A percentile compares a stretch with the other conserved stretches of the same genome.
phyloP scores from a whole-genome alignment of 78 protist genomes.

The Dictyostelium purpureum region DNA sequence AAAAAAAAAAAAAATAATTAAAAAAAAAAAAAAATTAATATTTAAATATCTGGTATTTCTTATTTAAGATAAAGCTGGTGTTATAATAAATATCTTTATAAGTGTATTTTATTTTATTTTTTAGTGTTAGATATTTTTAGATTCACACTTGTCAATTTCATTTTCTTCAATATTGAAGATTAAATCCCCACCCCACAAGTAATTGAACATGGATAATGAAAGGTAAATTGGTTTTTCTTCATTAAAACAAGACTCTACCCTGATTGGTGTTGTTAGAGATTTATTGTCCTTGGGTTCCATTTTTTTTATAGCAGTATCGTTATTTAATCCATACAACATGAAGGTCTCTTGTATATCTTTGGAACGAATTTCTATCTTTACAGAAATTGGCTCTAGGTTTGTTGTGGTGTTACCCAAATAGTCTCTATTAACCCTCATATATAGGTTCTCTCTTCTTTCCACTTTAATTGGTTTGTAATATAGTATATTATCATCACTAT shows the following conservation, averaged over 20 bases:
- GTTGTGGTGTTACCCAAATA: neutral
- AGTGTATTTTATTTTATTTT: no score
- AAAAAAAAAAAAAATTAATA: no score
- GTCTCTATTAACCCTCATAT: neutral
- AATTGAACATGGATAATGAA: neutral
- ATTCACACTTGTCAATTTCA: no score
- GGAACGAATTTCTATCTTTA: neutral
- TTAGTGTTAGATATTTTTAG: no score
- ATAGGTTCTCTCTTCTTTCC: neutral
- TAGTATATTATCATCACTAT: no score
- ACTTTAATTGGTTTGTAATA: neutral
- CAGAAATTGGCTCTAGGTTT: neutral
- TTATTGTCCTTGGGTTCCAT: neutral
- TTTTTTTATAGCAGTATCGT: neutral
- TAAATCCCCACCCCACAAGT: constrained; percentile 7
- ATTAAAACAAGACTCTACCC: neutral
- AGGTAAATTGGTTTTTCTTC: neutral
- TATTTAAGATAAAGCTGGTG: no score
- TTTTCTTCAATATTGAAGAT: constrained; percentile 1
- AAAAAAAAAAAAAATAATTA: no score
- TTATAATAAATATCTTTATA: no score
- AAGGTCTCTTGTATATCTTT: constrained; percentile 1
- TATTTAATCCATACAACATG: neutral
- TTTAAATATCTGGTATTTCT: no score
- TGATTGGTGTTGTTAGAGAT: neutral